Evolutionary conservation across 345 rosid species (phyloP), one percentile per base, ranked within the genome.

Genomic region (Populus alba): DNA sequence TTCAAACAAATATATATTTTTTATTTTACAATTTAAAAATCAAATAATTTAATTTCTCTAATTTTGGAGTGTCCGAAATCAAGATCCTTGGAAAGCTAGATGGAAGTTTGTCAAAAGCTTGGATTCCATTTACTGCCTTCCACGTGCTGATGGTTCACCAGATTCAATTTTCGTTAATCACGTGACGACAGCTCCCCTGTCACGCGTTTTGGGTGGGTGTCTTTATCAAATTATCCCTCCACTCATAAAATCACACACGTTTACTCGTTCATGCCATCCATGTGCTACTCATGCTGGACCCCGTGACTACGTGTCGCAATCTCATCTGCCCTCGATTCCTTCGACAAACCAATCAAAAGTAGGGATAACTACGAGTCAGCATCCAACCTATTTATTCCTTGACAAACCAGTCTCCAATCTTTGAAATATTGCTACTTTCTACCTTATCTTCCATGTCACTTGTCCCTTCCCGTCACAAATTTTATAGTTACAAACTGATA

Each of bases 161-260:
- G 75, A 55, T 35, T 55, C 20, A 27, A 22, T 47, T n/a, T 12
- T 17, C 65, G 47, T 23, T 49, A 6, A 9, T 23, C 76, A 78
- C 71, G 81, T 47, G 75, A 47, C 41, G 72, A 15, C 79, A 80
- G 68, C 73, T 20, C 8, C 6, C 25, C 61, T 27, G 29, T 71
- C 86, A 78, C 86, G 84, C 86, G 81, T 81, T 79, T 75, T 75
- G 71, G 29, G 75, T 75, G 71, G 29, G 75, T 8, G 78, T 65
- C 23, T 61, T 33, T 31, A 67, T 67, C 73, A 66, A 67, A 53
- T 53, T 9, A 59, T 43, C 25, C 25, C 66, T 25, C 63, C 63
- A 18, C 13, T 66, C 1, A 13, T 5, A 59, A 59, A 57, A 29
- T 2, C 55, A 8, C 1, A 66, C 82, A 86, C 76, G 83, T 80